A percentile compares a stretch with the other conserved stretches of the same genome.
phyloP scores from a whole-genome alignment of 2,329 filamentous ascomycete species.

The Fusarium sp. region DNA sequence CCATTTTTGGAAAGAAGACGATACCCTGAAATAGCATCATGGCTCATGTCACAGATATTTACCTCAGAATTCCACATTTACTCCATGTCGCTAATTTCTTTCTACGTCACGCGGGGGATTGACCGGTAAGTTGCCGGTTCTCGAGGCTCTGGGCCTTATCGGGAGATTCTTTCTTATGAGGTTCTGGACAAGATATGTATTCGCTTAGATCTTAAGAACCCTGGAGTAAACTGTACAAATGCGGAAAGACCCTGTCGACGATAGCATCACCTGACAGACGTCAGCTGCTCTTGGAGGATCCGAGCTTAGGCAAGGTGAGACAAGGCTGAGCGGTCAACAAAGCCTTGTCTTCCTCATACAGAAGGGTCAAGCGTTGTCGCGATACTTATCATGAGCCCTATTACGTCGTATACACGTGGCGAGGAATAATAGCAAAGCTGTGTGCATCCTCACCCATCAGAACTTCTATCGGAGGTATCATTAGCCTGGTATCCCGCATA shows the following conservation, averaged over 20 bases:
- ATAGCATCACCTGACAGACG: slow-evolving; percentile 1
- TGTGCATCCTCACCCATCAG: slow-evolving; percentile 9
- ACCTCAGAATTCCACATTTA: slow-evolving; percentile 32
- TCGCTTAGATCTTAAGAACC: slow-evolving; percentile 4
- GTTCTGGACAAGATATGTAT: slow-evolving; percentile 12
- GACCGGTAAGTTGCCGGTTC: slow-evolving; percentile 20
- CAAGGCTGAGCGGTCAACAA: slow-evolving; percentile 2
- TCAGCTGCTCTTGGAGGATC: slow-evolving; percentile 1
- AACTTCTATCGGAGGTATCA: not conserved
- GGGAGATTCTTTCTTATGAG: slow-evolving; percentile 31
- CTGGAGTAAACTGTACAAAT: not conserved
- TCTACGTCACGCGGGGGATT: slow-evolving; percentile 43
- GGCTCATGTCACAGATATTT: slow-evolving; percentile 27
- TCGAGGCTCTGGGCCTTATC: not conserved
- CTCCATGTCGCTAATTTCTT: slow-evolving; percentile 34
- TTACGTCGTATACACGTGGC: not conserved
- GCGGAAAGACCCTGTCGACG: slow-evolving; percentile 2
- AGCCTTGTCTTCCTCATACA: not conserved
- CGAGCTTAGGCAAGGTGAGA: not conserved
- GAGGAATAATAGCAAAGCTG: not conserved
- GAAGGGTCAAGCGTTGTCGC: too few species aligned
- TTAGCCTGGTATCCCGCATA: not conserved
- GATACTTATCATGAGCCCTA: too few species aligned
- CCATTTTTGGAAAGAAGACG: not conserved
- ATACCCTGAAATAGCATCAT: slow-evolving; percentile 36